A percentile compares a stretch with the other conserved stretches of the same genome.
phyloP scores from a whole-genome alignment of 2,329 filamentous ascomycete genomes.

The Aspergillus pseudotamarii region DNA sequence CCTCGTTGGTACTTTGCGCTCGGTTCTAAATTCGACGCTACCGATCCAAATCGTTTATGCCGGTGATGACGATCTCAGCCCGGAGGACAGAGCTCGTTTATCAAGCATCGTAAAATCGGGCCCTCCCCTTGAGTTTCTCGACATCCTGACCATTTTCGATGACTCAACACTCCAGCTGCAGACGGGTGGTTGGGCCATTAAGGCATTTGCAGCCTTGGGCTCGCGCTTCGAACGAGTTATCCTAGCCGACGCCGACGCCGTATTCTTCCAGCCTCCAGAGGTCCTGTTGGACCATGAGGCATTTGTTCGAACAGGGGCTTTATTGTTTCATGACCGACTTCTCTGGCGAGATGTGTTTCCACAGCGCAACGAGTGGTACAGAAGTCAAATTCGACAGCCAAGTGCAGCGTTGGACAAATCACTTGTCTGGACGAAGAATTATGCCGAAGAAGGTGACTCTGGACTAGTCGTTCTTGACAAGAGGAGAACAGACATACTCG shows the following conservation, averaged over 20 bases:
- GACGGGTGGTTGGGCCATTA: conserved; percentile 12
- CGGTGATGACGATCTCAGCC: conserved; percentile 1
- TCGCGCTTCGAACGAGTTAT: conserved; percentile 11
- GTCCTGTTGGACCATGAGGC: conserved; percentile 7
- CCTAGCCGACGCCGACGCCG: conserved; percentile 10
- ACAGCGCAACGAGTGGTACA: conserved; percentile 5
- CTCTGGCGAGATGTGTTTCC: conserved; percentile 8
- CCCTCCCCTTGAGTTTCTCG: conserved; percentile 10
- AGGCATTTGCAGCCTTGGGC: conserved; percentile 12
- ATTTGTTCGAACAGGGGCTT: neutral
- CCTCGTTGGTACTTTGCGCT: conserved; percentile 7
- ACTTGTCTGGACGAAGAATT: conserved; percentile 10
- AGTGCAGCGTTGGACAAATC: conserved; percentile 1
- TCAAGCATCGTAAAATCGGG: neutral
- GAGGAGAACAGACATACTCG: neutral
- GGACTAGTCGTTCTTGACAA: conserved; percentile 11
- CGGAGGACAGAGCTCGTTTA: neutral
- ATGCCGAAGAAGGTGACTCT: conserved; percentile 15
- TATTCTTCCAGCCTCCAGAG: conserved; percentile 12
- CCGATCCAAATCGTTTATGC: conserved; percentile 13
- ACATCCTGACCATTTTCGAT: conserved; percentile 12
- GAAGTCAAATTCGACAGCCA: conserved; percentile 8
- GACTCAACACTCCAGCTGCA: conserved; percentile 5
- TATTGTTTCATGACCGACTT: conserved; percentile 10
- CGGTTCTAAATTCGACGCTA: conserved; percentile 6